Base-by-base conservation (phyloP, 768 basidiomycete species). In the Phallus indusiatus region DNA sequence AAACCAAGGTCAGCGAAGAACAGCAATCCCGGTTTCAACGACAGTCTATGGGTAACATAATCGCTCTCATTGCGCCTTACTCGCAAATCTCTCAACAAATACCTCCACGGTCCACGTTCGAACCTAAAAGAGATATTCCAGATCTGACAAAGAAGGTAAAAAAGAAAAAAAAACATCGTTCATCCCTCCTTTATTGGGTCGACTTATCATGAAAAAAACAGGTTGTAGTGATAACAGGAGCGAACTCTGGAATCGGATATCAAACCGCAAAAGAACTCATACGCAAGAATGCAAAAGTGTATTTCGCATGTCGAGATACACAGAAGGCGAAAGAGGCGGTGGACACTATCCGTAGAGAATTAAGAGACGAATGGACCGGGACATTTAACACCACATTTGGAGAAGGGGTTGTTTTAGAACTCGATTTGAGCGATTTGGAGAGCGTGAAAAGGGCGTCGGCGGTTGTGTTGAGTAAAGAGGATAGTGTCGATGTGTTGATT, bases 261-360 rank as follows among this genome's bases (percentile, higher is more conserved):
- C n/a, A 55, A 36, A 20, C 62, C 53, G 14, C 56, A 8, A 48
- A 53, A 48, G 34, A 56, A 37, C 36, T 64, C 5, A 51, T 60
- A 21, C 47, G 56, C 47, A 59, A 64, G 14, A 51, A 54, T 21
- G 59, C 61, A 20, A 64, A 56, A n/a, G 61, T 64, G 9, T 62
- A 60, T 35, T 22, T 62, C 14, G 54, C 54, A 20, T 47, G 47
- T 12, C 55, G 58, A 8, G 28, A 20, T 21, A 18, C n/a, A 35
- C 20, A 47, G 1, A 21, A 62, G 33, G 22, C 24, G 22, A 14
- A 5, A 50, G 17, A 59, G 59, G 34, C 36, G 61, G 22, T 64
- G 53, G 52, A 36, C 5, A 11, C 42, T 2, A 12, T 42, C 14
- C 12, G n/a, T 14, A n/a, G 14, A 11, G 47, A 47, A n/a, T 54